A percentile compares a stretch with the other conserved stretches of the same genome.
Conservation (phyloP, 164 flowering plant genomes). For the Stephania cephalantha region DNA sequence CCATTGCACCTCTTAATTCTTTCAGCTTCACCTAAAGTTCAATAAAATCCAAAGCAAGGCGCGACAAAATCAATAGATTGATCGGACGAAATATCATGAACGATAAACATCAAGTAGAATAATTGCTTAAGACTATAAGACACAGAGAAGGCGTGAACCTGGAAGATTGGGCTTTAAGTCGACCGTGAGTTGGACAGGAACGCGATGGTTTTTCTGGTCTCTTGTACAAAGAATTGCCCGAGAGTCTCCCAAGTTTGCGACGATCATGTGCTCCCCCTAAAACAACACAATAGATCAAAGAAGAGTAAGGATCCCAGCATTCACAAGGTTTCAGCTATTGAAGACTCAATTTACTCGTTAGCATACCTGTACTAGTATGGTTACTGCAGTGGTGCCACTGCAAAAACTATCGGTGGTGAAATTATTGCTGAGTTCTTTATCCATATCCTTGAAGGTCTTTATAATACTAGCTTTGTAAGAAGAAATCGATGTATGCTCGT, state of each 20-base stretch:
- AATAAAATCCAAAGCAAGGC: not conserved
- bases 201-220: constrained; percentile 34
- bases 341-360: not conserved
- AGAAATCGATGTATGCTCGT: constrained; percentile 13
- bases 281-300: constrained; percentile 2
- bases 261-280: constrained; percentile 58
- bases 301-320: not conserved
- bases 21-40: constrained; percentile 50
- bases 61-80: not conserved
- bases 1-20: constrained; percentile 60
- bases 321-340: not conserved
- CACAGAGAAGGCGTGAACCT: constrained; percentile 25
- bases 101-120: not conserved
- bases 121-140: not conserved
- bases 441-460: constrained; percentile 52
- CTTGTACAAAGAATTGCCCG: constrained; percentile 69
- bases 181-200: constrained; percentile 67
- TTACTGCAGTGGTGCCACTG: constrained; percentile 73
- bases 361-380: constrained; percentile 55
- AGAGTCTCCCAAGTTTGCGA: constrained; percentile 89
- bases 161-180: constrained; percentile 74
- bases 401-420: constrained; percentile 38
- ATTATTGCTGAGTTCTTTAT: constrained; percentile 43
- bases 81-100: not conserved
- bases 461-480: constrained; percentile 43